Base-by-base conservation (phyloP, 495 filamentous ascomycete species). In the Lasiosphaeris hirsuta region DNA sequence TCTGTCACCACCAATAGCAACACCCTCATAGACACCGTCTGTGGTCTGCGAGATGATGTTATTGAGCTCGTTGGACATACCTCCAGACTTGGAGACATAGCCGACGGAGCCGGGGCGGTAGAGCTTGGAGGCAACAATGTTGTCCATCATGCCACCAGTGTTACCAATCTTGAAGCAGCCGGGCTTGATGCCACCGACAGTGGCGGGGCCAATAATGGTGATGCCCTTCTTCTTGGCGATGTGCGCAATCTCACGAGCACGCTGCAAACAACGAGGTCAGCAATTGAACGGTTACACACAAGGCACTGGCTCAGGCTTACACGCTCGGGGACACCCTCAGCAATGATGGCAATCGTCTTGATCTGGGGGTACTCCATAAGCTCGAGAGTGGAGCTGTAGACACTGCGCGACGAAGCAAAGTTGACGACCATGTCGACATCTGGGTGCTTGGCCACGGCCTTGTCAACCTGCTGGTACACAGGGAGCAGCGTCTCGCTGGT, bases 91-190 rank as follows among this genome's bases (percentile, higher is more conserved):
- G 81, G 95, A 97, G 74, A 98, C 94, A 73, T 98, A 98, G 67
- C 89, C 94, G 60, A 98, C 92, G 51, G 95, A 97, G 65, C 94
- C 94, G 77, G 90, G 90, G 76, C 94, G 94, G 86, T 98, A 98
- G 50, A 98, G 90, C 86, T 97, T 98, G 76, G 95, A 97, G 64
- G 94, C 92, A 57, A 98, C 94, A 67, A 98, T 98, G 84, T 98
- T 98, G 84, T 98, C 94, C 94, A 98, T 98, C 94, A 98, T 98
- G 76, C 94, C 94, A 84, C 94, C 94, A 61, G 94, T 98, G 84
- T 98, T 98, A 75, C 94, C 94, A 62, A 98, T 98, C 86, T 97
- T 98, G 86, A 89, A 98, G 70, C 89, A 87, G 76, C 94, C 95
- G 58, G 94, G 94, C 84, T 98, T 98, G 82, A 98, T 97, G 69